A percentile compares a stretch with the other conserved stretches of the same genome.
phyloP scores from a whole-genome alignment of 1,139 yeast species.

The Candida labiduridarum region DNA sequence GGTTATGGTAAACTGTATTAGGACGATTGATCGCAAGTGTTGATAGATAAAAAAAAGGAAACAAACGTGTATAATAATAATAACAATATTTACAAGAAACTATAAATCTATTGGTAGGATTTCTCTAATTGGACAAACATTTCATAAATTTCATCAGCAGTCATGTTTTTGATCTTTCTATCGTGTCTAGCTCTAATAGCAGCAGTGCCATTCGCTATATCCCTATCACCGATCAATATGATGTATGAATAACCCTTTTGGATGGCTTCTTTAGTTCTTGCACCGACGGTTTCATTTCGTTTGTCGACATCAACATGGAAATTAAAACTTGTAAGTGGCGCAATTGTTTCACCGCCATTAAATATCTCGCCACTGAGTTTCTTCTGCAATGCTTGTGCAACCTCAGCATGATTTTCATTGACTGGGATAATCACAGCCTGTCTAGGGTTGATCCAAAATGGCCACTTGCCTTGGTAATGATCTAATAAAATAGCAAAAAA shows the following conservation, averaged over 20 bases:
- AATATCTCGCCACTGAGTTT: constrained; percentile 54
- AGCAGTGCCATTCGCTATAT: constrained; percentile 59
- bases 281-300: constrained; percentile 78
- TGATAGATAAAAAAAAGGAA: neutral
- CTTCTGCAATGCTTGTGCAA: constrained; percentile 54
- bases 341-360: constrained; percentile 28
- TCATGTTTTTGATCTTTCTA: constrained; percentile 48
- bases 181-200: constrained; percentile 67
- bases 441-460: constrained; percentile 96
- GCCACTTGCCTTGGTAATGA: constrained; percentile 95
- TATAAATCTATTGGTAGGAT: constrained; percentile 27
- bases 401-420: constrained; percentile 53
- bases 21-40: neutral
- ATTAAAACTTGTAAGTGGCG: constrained; percentile 61
- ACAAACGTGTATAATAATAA: constrained; percentile 3
- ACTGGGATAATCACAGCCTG: constrained; percentile 90
- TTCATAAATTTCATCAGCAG: constrained; percentile 48
- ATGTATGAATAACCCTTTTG: constrained; percentile 78
- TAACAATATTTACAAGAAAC: constrained; percentile 13
- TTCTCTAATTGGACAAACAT: constrained; percentile 56
- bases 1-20: constrained; percentile 36
- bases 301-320: constrained; percentile 77
- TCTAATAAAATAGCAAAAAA: constrained; percentile 89
- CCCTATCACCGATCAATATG: constrained; percentile 85
- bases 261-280: constrained; percentile 77